Conservation (phyloP, 441 rosid species). For the Jatropha multifida region DNA sequence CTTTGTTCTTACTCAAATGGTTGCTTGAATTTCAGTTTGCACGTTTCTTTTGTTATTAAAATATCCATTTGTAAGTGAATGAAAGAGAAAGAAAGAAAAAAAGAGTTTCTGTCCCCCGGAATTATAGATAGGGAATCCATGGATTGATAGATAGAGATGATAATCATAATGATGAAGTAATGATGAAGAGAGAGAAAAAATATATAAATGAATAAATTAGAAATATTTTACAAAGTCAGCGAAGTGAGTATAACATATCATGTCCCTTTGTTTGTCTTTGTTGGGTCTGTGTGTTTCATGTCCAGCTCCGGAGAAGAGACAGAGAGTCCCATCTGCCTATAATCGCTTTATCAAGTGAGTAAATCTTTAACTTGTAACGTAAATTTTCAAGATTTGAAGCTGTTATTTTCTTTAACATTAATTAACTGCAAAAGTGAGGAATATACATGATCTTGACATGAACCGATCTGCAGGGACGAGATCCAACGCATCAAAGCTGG, state of each 20-base stretch:
- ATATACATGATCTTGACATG: slow-evolving; percentile 20
- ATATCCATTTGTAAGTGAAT: not conserved
- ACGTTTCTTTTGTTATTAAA: not conserved
- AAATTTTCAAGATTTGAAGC: not conserved
- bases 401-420: not conserved
- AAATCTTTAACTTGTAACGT: not conserved
- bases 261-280: slow-evolving; percentile 46
- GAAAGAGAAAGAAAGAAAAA: slow-evolving; percentile 9
- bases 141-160: slow-evolving; percentile 38
- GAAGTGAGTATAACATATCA: slow-evolving; percentile 41
- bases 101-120: slow-evolving; percentile 41
- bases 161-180: slow-evolving; percentile 43
- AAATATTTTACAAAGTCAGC: slow-evolving; percentile 38
- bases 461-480: slow-evolving; percentile 63
- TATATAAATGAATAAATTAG: slow-evolving; percentile 23
- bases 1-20: not conserved
- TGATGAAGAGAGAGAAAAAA: slow-evolving; percentile 48
- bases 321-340: slow-evolving; percentile 99
- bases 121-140: slow-evolving; percentile 43
- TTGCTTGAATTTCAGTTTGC: slow-evolving; percentile 12
- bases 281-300: slow-evolving; percentile 35
- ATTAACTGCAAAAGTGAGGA: not conserved
- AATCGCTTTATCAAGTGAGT: slow-evolving; percentile 98
- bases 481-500: slow-evolving; percentile 98
- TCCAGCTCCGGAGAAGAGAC: slow-evolving; percentile 99